Conservation (phyloP, 257 asterid genomes). For the Gynochthodes officinalis region DNA sequence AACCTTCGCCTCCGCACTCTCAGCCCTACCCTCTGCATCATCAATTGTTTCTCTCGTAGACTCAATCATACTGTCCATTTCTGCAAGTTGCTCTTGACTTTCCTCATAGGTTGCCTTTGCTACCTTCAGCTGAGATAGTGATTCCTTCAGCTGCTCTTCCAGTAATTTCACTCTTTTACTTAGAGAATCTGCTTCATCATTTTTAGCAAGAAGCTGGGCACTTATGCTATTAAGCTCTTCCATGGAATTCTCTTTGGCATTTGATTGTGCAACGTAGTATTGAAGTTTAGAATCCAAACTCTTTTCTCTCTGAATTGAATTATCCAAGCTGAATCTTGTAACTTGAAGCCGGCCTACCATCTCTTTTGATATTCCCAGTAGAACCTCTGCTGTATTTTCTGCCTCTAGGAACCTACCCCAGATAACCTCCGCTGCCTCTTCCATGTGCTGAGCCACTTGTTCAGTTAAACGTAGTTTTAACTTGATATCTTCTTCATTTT, state of each 20-base stretch:
- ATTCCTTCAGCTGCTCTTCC: slow-evolving; percentile 45
- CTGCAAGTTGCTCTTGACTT: slow-evolving; percentile 30
- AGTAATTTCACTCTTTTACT: slow-evolving; percentile 43
- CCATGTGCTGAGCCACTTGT: slow-evolving; percentile 75
- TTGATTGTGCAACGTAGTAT: slow-evolving; percentile 38
- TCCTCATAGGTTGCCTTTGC: slow-evolving; percentile 28
- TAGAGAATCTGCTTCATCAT: slow-evolving; percentile 45
- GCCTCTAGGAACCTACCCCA: slow-evolving; percentile 90
- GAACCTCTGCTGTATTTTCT: slow-evolving; percentile 66
- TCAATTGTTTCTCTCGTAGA: slow-evolving; percentile 39
- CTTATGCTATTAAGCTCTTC: slow-evolving; percentile 38
- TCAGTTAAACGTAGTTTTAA: slow-evolving; percentile 56
- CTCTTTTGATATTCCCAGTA: slow-evolving; percentile 79
- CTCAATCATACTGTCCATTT: slow-evolving; percentile 39
- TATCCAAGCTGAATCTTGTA: slow-evolving; percentile 24
- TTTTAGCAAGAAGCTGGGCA: slow-evolving; percentile 37
- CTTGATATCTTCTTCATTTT: slow-evolving; percentile 75
- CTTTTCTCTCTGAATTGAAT: slow-evolving; percentile 44
- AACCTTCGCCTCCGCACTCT: slow-evolving; percentile 35
- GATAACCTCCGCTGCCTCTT: slow-evolving; percentile 86
- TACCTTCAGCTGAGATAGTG: slow-evolving; percentile 26
- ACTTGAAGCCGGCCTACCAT: slow-evolving; percentile 48
- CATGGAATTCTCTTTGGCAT: slow-evolving; percentile 40
- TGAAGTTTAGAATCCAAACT: slow-evolving; percentile 35
- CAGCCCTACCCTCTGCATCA: slow-evolving; percentile 30